These are phyloP conservation scores for Penicillium chermesinum DNA, from an alignment of 495 filamentous ascomycete species.

Conservation along the genomic window DNA sequence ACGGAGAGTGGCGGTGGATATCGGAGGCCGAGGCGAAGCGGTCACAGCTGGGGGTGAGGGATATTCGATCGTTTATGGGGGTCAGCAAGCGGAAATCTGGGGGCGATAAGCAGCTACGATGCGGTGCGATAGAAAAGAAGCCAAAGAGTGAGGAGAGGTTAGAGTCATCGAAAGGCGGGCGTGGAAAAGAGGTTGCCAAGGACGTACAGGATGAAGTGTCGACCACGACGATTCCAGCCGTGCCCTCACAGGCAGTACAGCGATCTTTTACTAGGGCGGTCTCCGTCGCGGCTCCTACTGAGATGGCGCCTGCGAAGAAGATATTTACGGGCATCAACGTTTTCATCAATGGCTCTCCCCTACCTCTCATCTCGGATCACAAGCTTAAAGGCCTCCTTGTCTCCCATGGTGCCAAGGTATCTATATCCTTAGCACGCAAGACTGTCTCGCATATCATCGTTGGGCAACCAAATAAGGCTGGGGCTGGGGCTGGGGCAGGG, in stretches of 20 bases:
- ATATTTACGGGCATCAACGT: conserved; percentile 66
- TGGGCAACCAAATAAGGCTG: conserved; percentile 52
- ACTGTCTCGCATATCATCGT: conserved; percentile 85
- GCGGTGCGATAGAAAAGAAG: conserved; percentile 8
- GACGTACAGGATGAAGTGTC: background rate
- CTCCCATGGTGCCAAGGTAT: conserved; percentile 63
- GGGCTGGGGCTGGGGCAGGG: conserved; percentile 18
- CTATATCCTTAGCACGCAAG: conserved; percentile 62
- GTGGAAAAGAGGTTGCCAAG: background rate
- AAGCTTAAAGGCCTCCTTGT: conserved; percentile 74
- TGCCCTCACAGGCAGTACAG: background rate
- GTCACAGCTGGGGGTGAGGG: conserved; percentile 23
- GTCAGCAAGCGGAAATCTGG: conserved; percentile 24
- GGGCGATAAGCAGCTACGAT: conserved; percentile 2
- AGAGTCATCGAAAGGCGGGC: background rate
- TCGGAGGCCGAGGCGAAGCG: conserved; percentile 13
- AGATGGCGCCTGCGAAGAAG: background rate
- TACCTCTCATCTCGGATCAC: conserved; percentile 78
- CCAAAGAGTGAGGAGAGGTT: conserved; percentile 4
- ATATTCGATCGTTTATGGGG: conserved; percentile 37
- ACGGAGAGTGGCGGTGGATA: conserved; percentile 16
- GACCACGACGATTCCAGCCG: background rate
- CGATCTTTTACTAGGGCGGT: too few species aligned
- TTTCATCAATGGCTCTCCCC: conserved; percentile 86
- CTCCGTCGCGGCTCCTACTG: too few species aligned